Evolutionary conservation across 1,284 basidiomycete species (phyloP).

Genomic region (Trichosporon ovoides): DNA sequence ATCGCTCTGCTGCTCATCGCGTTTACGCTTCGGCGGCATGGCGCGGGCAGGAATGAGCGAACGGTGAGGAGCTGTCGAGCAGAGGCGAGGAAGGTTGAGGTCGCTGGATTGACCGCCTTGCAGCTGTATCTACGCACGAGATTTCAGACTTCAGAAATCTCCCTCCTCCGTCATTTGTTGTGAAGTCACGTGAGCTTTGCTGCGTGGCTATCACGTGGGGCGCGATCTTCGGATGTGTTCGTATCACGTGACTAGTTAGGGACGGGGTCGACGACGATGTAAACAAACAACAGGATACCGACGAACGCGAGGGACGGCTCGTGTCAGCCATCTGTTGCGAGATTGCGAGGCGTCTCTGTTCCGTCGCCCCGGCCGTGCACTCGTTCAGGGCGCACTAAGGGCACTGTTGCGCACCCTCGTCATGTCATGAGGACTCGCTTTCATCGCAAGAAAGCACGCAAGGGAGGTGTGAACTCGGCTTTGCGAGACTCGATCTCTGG

Average conservation of each 20-base stretch:
- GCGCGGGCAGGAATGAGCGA: background rate
- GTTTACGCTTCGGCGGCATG: conserved; percentile 38
- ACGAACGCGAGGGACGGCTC: background rate
- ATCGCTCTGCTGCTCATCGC: conserved; percentile 19
- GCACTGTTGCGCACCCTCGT: background rate
- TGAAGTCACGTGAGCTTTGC: background rate
- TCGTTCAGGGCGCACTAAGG: background rate
- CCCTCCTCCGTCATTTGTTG: background rate
- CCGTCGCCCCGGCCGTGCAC: background rate
- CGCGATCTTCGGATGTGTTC: background rate
- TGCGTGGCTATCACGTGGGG: background rate
- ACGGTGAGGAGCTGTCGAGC: background rate
- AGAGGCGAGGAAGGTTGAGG: background rate
- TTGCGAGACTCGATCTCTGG: background rate
- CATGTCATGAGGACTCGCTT: background rate
- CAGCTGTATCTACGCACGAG: background rate
- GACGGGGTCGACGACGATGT: background rate
- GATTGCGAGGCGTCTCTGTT: background rate
- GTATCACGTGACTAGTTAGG: background rate
- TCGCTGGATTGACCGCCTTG: background rate
- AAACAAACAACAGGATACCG: background rate
- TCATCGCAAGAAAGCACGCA: background rate
- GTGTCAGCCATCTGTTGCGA: background rate
- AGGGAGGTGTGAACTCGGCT: background rate
- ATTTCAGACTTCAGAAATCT: conserved; percentile 6